Evolutionary conservation across 73 alveolate species (phyloP).

Genomic region (Stentor roeselii): DNA sequence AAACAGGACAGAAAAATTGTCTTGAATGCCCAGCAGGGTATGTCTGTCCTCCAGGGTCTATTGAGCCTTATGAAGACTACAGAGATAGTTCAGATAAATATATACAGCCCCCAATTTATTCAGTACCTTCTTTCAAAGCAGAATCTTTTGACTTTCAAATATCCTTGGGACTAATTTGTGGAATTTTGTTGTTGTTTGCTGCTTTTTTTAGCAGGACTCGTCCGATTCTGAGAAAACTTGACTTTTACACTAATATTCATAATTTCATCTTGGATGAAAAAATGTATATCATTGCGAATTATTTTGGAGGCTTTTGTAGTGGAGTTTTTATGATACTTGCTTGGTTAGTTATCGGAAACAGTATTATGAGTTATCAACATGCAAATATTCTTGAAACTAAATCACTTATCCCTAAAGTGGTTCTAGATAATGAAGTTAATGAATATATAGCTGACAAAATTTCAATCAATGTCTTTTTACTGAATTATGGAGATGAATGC

Average conservation of each 20-base stretch:
- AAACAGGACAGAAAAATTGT: too few species aligned
- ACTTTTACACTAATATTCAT: background rate
- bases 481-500: background rate
- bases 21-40: too few species aligned
- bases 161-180: background rate
- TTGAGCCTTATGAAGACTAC: too few species aligned
- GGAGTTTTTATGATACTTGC: background rate
- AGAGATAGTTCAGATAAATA: too few species aligned
- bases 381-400: background rate
- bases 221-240: background rate
- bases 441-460: background rate
- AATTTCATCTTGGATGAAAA: too few species aligned
- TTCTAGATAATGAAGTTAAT: constrained; percentile 1
- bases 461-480: background rate
- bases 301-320: background rate
- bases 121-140: too few species aligned
- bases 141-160: background rate
- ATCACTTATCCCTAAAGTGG: background rate
- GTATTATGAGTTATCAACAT: background rate
- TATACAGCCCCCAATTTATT: too few species aligned
- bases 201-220: background rate
- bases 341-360: background rate
- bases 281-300: background rate
- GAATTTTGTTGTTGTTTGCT: too few species aligned
- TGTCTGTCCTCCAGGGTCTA: too few species aligned